Evolutionary conservation across 2,329 filamentous ascomycete species (phyloP).

Genomic region (Hymenoscyphus linearis): DNA sequence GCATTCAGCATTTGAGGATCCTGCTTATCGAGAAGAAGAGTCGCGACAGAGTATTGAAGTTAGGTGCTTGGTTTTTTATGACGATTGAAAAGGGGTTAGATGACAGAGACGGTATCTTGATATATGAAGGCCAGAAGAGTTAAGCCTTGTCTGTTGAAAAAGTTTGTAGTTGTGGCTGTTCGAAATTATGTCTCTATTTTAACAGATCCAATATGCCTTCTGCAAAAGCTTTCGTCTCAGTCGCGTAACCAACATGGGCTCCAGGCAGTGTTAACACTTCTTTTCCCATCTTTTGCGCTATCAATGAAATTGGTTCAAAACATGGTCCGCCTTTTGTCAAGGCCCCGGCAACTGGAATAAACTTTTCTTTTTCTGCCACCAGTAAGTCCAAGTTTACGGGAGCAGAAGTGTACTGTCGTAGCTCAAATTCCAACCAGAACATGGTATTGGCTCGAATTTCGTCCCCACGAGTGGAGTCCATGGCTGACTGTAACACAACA

Average conservation of each 20-base stretch:
- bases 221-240: background rate
- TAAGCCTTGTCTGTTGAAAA: background rate
- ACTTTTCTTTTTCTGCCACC: constrained; percentile 7
- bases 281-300: constrained; percentile 10
- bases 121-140: background rate
- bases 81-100: background rate
- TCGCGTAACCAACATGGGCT: constrained; percentile 31
- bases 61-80: constrained; percentile 65
- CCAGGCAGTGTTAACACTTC: constrained; percentile 8
- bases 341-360: constrained; percentile 11
- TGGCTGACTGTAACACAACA: constrained; percentile 4
- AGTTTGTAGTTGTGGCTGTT: too few relatives aligned
- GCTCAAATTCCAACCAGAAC: constrained; percentile 17
- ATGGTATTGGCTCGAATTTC: constrained; percentile 14
- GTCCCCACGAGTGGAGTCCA: constrained; percentile 11
- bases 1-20: constrained; percentile 72
- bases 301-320: constrained; percentile 11
- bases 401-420: constrained; percentile 11
- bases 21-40: constrained; percentile 60
- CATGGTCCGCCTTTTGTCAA: background rate
- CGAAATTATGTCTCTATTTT: too few relatives aligned
- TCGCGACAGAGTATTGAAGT: constrained; percentile 85
- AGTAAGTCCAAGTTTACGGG: constrained; percentile 5
- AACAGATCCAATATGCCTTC: background rate
- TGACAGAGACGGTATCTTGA: background rate